Percentiles rank a stretch among this genome's conserved stretches.
Evolutionary conservation across 768 basidiomycete genomes (phyloP).

Genomic region (Boletus subparvulus): DNA sequence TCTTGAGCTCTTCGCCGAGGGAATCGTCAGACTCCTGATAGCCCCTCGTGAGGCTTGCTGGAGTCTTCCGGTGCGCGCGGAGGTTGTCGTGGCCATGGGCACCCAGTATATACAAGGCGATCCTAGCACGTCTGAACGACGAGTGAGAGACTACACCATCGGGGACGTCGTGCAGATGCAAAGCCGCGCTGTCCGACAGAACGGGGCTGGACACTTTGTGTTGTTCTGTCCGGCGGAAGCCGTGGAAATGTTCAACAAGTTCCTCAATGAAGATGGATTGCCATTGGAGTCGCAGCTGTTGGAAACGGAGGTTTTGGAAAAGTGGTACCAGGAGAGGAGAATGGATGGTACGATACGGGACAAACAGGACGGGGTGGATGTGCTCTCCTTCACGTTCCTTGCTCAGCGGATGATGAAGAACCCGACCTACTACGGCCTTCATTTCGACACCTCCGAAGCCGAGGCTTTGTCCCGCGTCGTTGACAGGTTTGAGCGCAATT

Average conservation of each 20-base stretch:
- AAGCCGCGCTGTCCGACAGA: slow-evolving; percentile 71
- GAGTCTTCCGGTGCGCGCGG: slow-evolving; percentile 82
- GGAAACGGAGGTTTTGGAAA: slow-evolving; percentile 46
- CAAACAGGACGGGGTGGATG: slow-evolving; percentile 72
- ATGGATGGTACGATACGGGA: slow-evolving; percentile 39
- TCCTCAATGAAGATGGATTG: slow-evolving; percentile 78
- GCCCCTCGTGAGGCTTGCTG: slow-evolving; percentile 84
- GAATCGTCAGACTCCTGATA: slow-evolving; percentile 76
- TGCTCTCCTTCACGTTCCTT: slow-evolving; percentile 80
- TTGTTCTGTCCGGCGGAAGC: slow-evolving; percentile 90
- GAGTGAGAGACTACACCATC: slow-evolving; percentile 76
- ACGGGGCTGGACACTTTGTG: slow-evolving; percentile 64
- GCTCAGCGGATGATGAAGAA: slow-evolving; percentile 69
- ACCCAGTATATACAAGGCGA: slow-evolving; percentile 75
- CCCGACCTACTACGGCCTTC: slow-evolving; percentile 79
- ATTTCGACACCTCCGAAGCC: slow-evolving; percentile 38
- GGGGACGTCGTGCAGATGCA: slow-evolving; percentile 91
- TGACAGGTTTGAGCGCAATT: slow-evolving; percentile 44
- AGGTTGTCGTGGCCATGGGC: slow-evolving; percentile 85
- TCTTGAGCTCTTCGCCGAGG: slow-evolving; percentile 79
- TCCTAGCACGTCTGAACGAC: slow-evolving; percentile 52
- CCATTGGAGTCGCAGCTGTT: slow-evolving; percentile 82
- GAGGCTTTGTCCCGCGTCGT: slow-evolving; percentile 69
- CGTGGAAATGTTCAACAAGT: slow-evolving; percentile 75
- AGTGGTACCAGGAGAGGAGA: slow-evolving; percentile 47